Percentiles rank a stretch among this genome's conserved stretches.
Conservation (phyloP, 768 basidiomycete genomes). For the Lenzites betulinus region DNA sequence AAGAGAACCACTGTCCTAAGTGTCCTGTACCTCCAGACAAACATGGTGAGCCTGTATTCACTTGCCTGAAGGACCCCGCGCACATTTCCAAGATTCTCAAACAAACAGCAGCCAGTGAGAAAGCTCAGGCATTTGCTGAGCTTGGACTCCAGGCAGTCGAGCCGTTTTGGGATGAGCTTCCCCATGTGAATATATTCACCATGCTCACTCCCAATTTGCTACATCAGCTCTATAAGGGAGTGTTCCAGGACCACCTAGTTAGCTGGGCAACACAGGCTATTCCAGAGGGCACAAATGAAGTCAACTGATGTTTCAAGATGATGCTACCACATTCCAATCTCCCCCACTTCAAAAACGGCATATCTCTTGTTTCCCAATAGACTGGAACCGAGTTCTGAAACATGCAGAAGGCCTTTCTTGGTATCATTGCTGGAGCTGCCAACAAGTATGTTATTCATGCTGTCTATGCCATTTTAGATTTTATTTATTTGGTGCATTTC, state of each 20-base stretch:
- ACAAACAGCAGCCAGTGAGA: neutral
- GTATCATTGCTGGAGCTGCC: conserved; percentile 25
- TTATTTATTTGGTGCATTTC: conserved; percentile 33
- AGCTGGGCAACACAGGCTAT: conserved; percentile 21
- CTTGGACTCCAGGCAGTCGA: conserved; percentile 20
- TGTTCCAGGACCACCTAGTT: conserved; percentile 40
- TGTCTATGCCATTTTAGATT: conserved; percentile 30
- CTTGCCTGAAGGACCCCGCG: conserved; percentile 4
- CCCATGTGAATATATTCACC: conserved; percentile 3
- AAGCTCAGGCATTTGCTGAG: conserved; percentile 4
- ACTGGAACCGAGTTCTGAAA: conserved; percentile 44
- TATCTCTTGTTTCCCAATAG: conserved; percentile 42
- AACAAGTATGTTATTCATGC: conserved; percentile 21
- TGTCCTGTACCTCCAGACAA: conserved; percentile 28
- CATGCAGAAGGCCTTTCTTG: conserved; percentile 31
- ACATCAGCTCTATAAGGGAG: conserved; percentile 8
- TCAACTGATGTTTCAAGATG: conserved; percentile 39
- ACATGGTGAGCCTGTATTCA: conserved; percentile 21
- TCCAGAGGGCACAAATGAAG: conserved; percentile 28
- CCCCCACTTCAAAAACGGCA: conserved; percentile 44
- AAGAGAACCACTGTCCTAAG: conserved; percentile 31
- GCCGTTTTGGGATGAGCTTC: conserved; percentile 41
- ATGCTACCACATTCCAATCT: conserved; percentile 36
- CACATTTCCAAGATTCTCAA: neutral
- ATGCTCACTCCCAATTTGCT: conserved; percentile 40